Conservation (phyloP, 257 asterid species). For the Craterostigma plantagineum region DNA sequence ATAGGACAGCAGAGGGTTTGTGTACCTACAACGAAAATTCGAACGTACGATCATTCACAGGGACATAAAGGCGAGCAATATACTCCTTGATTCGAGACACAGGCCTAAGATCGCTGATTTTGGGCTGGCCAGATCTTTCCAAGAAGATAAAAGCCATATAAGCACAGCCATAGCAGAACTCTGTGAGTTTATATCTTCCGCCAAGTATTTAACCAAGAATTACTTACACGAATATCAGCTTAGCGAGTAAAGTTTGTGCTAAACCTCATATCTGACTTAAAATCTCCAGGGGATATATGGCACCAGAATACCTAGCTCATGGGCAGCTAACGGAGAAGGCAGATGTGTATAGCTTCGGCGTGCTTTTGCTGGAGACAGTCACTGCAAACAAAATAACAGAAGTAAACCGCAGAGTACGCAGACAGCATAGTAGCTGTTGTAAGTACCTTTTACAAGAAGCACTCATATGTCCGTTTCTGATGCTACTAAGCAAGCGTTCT, state of each 20-base stretch:
- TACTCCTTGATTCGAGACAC: slow-evolving; percentile 44
- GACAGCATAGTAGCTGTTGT: slow-evolving; percentile 42
- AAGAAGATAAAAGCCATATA: slow-evolving; percentile 60
- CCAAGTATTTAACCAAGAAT: slow-evolving; percentile 2
- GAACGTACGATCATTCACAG: slow-evolving; percentile 50
- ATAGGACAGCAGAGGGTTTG: slow-evolving; percentile 72
- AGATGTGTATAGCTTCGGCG: slow-evolving; percentile 66
- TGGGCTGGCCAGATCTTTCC: slow-evolving; percentile 63
- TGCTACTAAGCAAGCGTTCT: neutral
- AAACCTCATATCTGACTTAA: neutral
- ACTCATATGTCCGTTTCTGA: no score
- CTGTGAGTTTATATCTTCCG: slow-evolving; percentile 28
- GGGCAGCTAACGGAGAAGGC: slow-evolving; percentile 50
- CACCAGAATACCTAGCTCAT: slow-evolving; percentile 51
- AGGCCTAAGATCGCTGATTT: slow-evolving; percentile 67
- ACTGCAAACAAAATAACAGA: slow-evolving; percentile 39
- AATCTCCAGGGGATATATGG: slow-evolving; percentile 53
- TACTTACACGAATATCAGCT: no score
- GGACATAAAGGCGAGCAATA: slow-evolving; percentile 68
- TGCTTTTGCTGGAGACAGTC: slow-evolving; percentile 49
- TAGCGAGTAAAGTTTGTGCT: no score
- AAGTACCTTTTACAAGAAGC: no score
- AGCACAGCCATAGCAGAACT: slow-evolving; percentile 73
- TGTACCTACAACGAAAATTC: slow-evolving; percentile 70
- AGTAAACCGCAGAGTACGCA: slow-evolving; percentile 37